Conservation (phyloP, 148 eudicot genomes). For the Camellia granthamiana region DNA sequence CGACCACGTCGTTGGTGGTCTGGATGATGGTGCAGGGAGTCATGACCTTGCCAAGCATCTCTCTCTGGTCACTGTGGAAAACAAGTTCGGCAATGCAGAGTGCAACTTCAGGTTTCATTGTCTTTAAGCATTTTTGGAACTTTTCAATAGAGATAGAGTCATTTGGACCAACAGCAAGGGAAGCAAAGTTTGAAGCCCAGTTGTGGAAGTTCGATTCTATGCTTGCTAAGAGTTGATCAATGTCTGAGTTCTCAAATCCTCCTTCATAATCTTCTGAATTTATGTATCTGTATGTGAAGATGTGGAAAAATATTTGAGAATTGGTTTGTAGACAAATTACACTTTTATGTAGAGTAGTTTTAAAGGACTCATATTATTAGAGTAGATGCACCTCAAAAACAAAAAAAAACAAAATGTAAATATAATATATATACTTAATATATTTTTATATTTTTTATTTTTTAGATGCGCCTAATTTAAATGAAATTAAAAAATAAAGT, state of each 20-base stretch:
- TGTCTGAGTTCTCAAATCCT: constrained; percentile 54
- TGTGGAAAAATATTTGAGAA: background rate
- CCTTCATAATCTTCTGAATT: constrained; percentile 84
- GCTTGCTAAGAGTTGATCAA: constrained; percentile 54
- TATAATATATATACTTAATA: no score
- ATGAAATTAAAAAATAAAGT: no score
- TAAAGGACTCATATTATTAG: no score
- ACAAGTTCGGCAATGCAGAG: constrained; percentile 58
- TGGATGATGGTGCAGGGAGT: constrained; percentile 66
- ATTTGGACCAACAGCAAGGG: constrained; percentile 43
- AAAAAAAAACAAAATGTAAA: no score
- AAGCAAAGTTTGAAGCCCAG: constrained; percentile 65
- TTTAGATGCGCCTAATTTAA: no score
- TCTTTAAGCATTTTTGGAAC: constrained; percentile 44
- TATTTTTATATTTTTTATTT: no score
- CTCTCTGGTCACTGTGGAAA: constrained; percentile 59
- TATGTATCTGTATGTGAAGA: constrained; percentile 38
- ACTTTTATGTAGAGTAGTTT: no score
- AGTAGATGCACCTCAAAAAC: no score
- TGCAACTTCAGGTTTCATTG: constrained; percentile 61
- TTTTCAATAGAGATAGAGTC: constrained; percentile 36
- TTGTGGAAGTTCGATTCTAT: constrained; percentile 49
- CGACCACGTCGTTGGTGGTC: constrained; percentile 58
- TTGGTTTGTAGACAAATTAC: no score
- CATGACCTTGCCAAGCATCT: constrained; percentile 53